Percentiles rank a stretch among this genome's conserved stretches.
Conservation (phyloP, 768 basidiomycete genomes). For the Tulasnella sp. region DNA sequence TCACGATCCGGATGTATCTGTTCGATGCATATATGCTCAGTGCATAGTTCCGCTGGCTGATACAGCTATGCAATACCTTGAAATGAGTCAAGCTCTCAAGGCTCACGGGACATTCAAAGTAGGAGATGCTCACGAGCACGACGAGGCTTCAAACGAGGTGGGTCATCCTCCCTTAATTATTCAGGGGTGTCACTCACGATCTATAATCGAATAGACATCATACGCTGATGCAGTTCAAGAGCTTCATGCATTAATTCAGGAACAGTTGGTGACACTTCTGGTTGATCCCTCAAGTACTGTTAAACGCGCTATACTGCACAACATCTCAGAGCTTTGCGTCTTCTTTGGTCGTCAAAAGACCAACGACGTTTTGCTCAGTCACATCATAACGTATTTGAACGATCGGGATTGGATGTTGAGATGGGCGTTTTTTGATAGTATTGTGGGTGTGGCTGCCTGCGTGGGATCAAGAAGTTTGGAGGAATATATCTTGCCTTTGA, state of each 20-base stretch:
- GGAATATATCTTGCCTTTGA: constrained; percentile 91
- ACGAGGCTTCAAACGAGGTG: constrained; percentile 72
- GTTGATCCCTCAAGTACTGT: constrained; percentile 83
- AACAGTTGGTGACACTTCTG: constrained; percentile 72
- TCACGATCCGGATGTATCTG: constrained; percentile 72
- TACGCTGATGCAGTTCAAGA: constrained; percentile 83
- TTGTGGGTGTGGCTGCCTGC: constrained; percentile 89
- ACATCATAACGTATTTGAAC: constrained; percentile 76
- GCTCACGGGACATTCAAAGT: constrained; percentile 64
- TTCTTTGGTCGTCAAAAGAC: constrained; percentile 89
- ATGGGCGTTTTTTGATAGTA: constrained; percentile 87
- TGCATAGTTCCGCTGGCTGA: constrained; percentile 77
- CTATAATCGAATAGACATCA: constrained; percentile 48
- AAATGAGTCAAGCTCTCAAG: constrained; percentile 85
- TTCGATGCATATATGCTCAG: constrained; percentile 68
- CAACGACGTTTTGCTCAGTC: constrained; percentile 84
- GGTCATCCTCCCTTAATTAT: constrained; percentile 15
- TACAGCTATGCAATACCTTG: constrained; percentile 74
- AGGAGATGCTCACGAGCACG: constrained; percentile 55
- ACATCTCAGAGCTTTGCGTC: constrained; percentile 79
- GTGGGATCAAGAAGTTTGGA: constrained; percentile 85
- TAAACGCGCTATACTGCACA: constrained; percentile 76
- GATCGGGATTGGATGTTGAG: constrained; percentile 88
- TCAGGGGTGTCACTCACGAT: not conserved
- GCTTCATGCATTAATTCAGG: constrained; percentile 71